Base-by-base conservation (phyloP, 768 basidiomycete species). In the Lactarius hengduanensis region DNA sequence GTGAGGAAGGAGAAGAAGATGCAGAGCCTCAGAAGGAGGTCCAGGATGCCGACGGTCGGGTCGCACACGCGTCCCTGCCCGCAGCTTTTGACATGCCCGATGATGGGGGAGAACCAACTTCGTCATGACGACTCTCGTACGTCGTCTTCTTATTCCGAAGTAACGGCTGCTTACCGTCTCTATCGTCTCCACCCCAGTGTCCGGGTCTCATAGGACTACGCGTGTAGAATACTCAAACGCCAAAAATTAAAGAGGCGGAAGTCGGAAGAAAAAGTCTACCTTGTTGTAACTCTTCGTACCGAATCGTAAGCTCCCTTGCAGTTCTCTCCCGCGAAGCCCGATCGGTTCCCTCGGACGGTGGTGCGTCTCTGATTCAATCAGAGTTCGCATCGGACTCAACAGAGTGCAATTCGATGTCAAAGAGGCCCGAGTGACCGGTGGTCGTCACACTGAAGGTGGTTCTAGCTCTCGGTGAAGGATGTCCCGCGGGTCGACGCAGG, bases 31-130 rank as follows among this genome's bases (percentile, higher is more conserved):
- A 15, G 78, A 75, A 90, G 13, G 86, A 90, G 73, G 88, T 89
- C 56, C 80, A 86, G 73, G 89, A 91, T 0, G 86, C 88, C 15
- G 86, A 90, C 61, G 89, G 89, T 7, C 78, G 83, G 74, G 76
- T 89, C 56, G 87, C 89, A 6, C 84, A 79, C 72, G 84, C 91
- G 86, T 83, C 63, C 3, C 34, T 38, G 5, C 18, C 53, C n/a
- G 13, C 53, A 20, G 28, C 50, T 38, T 9, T 11, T 62, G 26
- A 64, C 38, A 50, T 50, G 45, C 13, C 47, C 5, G 4, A 26
- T n/a, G 45, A 13, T 10, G 9, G 34, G 22, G 54, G 36, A 6
- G 56, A 62, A 20, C 4, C 20, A 11, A 11, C 34, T 28, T 41
- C 53, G 28, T 62, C 61, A 40, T 58, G 38, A 58, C 57, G 20